phyloP scores from a whole-genome alignment of 2,329 filamentous ascomycete species.

The Exophiala lecanii-corni region DNA sequence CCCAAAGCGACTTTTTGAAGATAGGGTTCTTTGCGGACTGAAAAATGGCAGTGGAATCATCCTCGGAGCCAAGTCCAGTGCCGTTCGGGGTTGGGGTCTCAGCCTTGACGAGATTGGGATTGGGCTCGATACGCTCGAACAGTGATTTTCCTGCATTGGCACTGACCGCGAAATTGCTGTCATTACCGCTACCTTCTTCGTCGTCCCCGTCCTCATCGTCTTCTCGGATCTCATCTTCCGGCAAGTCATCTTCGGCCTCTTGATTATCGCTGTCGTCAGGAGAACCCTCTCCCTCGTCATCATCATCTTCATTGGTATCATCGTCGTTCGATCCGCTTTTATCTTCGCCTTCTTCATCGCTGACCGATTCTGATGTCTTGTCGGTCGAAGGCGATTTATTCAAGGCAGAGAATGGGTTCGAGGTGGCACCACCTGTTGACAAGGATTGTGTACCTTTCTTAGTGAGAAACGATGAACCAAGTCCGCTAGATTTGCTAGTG shows the following conservation, averaged over 20 bases:
- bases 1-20: constrained; percentile 33
- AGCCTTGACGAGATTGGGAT: constrained; percentile 4
- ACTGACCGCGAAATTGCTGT: constrained; percentile 2
- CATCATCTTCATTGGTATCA: constrained; percentile 10
- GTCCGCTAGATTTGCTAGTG: constrained; percentile 20
- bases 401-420: constrained; percentile 14
- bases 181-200: constrained; percentile 17
- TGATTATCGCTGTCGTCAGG: constrained; percentile 17
- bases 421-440: constrained; percentile 11
- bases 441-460: constrained; percentile 21
- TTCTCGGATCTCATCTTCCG: constrained; percentile 14
- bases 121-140: constrained; percentile 25
- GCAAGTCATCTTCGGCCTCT: constrained; percentile 12
- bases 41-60: constrained; percentile 29
- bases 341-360: constrained; percentile 17
- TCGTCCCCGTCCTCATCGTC: constrained; percentile 19
- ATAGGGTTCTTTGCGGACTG: constrained; percentile 29
- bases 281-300: constrained; percentile 12
- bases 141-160: constrained; percentile 21
- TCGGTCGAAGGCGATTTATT: not conserved
- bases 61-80: constrained; percentile 8
- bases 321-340: constrained; percentile 16
- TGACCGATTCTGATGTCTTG: constrained; percentile 4
- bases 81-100: not conserved
- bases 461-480: constrained; percentile 1